These are phyloP conservation scores for Aspergillus neoniger DNA, from an alignment of 2,329 filamentous ascomycete species.

Conservation along the genomic window DNA sequence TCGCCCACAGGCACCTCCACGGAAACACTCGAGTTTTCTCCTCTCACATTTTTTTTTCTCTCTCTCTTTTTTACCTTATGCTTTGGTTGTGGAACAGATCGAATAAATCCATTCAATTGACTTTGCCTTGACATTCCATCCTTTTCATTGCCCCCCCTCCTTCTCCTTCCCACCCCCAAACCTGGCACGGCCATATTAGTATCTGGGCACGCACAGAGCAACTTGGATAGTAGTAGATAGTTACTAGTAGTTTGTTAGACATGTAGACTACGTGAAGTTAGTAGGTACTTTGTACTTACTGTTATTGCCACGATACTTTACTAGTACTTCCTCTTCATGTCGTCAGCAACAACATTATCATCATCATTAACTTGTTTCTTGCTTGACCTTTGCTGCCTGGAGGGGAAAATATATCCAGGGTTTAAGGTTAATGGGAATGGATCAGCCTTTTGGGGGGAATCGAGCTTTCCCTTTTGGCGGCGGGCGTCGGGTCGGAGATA, in stretches of 20 bases:
- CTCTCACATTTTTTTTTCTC: not conserved
- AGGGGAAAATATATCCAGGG: not conserved
- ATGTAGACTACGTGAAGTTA: too few species aligned
- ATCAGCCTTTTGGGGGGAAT: not conserved
- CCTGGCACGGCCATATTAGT: too few species aligned
- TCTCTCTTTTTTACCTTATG: too few species aligned
- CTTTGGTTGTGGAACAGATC: not conserved
- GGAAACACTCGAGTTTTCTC: not conserved
- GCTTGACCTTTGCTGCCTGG: not conserved
- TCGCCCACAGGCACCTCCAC: not conserved
- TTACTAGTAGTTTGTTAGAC: too few species aligned
- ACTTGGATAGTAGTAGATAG: too few species aligned
- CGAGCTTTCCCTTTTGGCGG: not conserved
- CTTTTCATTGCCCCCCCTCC: too few species aligned
- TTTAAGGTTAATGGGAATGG: constrained; percentile 1
- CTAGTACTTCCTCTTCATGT: too few species aligned
- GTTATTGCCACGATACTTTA: not conserved
- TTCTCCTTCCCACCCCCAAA: too few species aligned
- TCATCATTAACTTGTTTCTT: too few species aligned
- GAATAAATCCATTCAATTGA: not conserved
- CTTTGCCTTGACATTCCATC: not conserved
- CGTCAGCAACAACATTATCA: too few species aligned
- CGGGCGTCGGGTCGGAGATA: not conserved
- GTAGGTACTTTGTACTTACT: not conserved
- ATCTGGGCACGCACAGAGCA: too few species aligned